Conservation (phyloP, 73 alveolate genomes). For the Paramecium sexaurelia region DNA sequence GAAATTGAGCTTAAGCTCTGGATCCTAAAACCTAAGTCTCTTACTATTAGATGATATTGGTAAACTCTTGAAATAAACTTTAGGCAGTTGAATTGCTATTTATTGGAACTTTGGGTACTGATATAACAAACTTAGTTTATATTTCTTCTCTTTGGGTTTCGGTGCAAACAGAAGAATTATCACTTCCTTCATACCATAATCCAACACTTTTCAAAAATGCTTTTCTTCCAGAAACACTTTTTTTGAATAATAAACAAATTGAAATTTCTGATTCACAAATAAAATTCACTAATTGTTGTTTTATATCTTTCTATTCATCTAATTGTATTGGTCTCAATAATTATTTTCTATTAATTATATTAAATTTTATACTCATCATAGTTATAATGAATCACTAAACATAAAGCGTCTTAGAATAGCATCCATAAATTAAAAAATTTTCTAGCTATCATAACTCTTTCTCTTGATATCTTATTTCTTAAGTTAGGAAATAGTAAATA, state of each 20-base stretch:
- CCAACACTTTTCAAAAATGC: conserved; percentile 75
- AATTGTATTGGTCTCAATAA: background rate
- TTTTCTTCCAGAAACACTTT: conserved; percentile 67
- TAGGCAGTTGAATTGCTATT: background rate
- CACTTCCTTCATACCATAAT: conserved; percentile 29
- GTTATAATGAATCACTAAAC: conserved; percentile 66
- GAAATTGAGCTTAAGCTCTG: background rate
- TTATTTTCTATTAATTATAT: conserved; percentile 49
- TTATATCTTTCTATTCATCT: conserved; percentile 35
- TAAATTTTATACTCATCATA: conserved; percentile 48
- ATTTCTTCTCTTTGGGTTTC: conserved; percentile 5
- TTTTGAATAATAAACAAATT: conserved; percentile 73
- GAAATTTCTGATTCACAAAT: conserved; percentile 65
- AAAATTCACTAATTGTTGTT: conserved; percentile 42
- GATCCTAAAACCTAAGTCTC: background rate
- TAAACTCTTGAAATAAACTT: background rate
- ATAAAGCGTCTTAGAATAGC: conserved; percentile 65
- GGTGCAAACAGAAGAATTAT: background rate
- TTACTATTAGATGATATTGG: background rate
- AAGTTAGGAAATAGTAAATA: conserved; percentile 58
- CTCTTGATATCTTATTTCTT: conserved; percentile 62
- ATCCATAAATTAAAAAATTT: conserved; percentile 61
- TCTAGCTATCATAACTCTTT: conserved; percentile 44
- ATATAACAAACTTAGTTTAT: background rate
- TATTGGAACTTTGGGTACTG: background rate